Evolutionary conservation across 345 rosid genomes (phyloP).

Genomic region (Salix brachista): DNA sequence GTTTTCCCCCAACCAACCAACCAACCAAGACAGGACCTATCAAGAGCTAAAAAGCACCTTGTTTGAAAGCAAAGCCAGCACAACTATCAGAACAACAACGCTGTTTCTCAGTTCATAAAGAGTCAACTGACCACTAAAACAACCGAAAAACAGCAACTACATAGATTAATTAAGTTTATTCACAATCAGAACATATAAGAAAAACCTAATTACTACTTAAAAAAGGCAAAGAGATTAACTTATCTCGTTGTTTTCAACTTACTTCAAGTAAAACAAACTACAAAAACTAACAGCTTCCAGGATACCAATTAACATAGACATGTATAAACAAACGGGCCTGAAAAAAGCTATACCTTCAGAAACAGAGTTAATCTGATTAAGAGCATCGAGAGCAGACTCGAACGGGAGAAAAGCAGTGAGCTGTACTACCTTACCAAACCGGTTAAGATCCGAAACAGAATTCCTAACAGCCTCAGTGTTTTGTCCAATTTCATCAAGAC

Average conservation of each 20-base stretch:
- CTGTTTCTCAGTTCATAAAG: not conserved
- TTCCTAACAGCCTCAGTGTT: constrained; percentile 70
- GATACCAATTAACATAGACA: not conserved
- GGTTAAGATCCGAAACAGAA: constrained; percentile 64
- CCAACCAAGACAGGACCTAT: not conserved
- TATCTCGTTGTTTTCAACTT: not conserved
- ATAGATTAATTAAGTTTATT: not conserved
- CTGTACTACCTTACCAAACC: constrained; percentile 77
- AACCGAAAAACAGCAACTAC: not conserved
- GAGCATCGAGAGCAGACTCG: constrained; percentile 65
- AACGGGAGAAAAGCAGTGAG: constrained; percentile 65
- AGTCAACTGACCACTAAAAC: not conserved
- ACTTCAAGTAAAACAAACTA: not conserved
- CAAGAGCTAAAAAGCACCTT: not conserved
- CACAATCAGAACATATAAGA: not conserved
- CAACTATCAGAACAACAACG: not conserved
- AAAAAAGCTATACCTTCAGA: constrained; percentile 53
- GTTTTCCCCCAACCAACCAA: not conserved
- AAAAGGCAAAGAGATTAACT: not conserved
- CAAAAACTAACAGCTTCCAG: not conserved
- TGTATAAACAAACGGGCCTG: not conserved
- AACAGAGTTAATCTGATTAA: constrained; percentile 74
- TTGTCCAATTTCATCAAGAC: constrained; percentile 81
- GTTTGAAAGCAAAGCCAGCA: not conserved
- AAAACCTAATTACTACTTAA: not conserved